Evolutionary conservation across 2,329 filamentous ascomycete species (phyloP), one percentile per base, ranked within the genome.

Genomic region (Colletotrichum destructivum): DNA sequence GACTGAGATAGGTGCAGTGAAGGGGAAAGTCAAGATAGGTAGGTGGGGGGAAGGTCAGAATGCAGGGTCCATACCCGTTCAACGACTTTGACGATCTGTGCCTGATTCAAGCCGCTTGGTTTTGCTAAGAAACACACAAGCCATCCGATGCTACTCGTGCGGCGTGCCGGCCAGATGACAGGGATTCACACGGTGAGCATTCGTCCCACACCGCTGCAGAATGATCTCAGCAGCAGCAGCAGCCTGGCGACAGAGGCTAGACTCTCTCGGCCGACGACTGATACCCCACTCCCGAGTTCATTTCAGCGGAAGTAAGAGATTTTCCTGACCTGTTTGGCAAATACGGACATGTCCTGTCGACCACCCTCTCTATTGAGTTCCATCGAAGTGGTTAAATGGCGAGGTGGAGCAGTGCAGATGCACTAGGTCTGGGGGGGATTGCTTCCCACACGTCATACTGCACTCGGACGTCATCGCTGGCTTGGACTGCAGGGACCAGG

Each of bases 381-480:
- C 69, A 55, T 59, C 23, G 44, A 71, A n/a, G 59, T 71, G 69
- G 69, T 71, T 44, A 60, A 63, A 47, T 69, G 51, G 61, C 60
- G 26, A 31, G 44, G 66, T 69, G 70, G 61, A 55, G 66, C 55
- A 40, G 23, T 72, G 66, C 65, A 66, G 71, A 72, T 71, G 66
- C 66, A 70, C 42, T 70, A 26, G 38, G 38, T 59, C 66, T 69
- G 52, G 69, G 63, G 68, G 63, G 31, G 60, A 31, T 18, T 49
- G 38, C 51, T 61, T 56, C 40, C 47, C 42, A 69, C 60, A 72
- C 70, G 70, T 72, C 70, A 72, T 72, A 66, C 61, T 66, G 61
- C 66, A 61, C 62, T 56, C 44, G 47, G 57, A 70, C 70, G 70
- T 72, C 70, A 72, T 72, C 55, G 65, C 64, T 70, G 69, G 70